Evolutionary conservation across 768 basidiomycete species (phyloP), one percentile per base, ranked within the genome.

Genomic region (Fibroporia radiculosa): DNA sequence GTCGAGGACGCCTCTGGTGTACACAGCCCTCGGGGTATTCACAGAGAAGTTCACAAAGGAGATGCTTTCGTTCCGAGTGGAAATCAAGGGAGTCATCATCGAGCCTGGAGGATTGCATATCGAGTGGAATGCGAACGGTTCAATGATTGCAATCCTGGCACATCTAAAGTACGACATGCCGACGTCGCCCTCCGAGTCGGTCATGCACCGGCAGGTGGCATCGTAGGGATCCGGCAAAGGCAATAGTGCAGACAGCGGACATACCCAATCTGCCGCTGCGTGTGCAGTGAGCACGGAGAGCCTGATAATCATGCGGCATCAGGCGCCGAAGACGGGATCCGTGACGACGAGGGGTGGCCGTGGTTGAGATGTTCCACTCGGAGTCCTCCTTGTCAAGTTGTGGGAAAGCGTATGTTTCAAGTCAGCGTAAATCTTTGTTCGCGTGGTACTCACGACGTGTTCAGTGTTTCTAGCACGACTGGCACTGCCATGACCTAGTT

Each of bases 31-130:
- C 16, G 55, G 54, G 29, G 55, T 49, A 20, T 54, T 56, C 33
- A 49, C 52, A 4, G 54, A 56, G 34, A 46, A 49, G 19, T 29
- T 56, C 29, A 45, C 44, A 7, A 51, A 52, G 41, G 55, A 56
- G 45, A 42, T 56, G 31, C 34, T 52, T n/a, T n/a, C n/a, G n/a
- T 8, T 48, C 53, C 4, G 36, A 25, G 7, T 54, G 55, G 55
- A 54, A 56, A 54, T 56, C 52, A 46, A 45, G 24, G 45, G 41
- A 19, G 36, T 47, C 37, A 45, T 47, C 45, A 39, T 58, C 32
- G 38, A 54, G 36, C 54, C 47, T 1, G 56, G 55, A 2, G 56
- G 55, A 18, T 56, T 56, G 33, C 49, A 46, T 29, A 58, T 55
- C 16, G 44, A 32, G 8, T 58, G 55, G 55, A 41, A 45, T 25